Conservation (phyloP, 805 yeast species). For the Sugiyamaella lignohabitans region DNA sequence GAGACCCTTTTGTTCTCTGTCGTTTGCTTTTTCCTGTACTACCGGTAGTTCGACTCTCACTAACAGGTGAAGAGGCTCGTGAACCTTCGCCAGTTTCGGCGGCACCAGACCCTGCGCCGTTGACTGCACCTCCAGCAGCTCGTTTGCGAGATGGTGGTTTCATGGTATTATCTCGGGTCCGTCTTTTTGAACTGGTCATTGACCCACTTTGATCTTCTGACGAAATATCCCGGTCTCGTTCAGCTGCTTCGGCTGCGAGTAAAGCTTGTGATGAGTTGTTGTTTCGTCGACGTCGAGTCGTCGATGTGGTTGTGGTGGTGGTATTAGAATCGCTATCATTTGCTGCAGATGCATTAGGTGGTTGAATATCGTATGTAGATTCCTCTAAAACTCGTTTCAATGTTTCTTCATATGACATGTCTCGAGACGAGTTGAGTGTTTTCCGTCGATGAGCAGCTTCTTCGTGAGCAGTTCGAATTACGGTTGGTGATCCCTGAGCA, state of each 20-base stretch:
- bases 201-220: not conserved
- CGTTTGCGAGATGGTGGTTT: not conserved
- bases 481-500: constrained; percentile 2
- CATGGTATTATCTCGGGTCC: not conserved
- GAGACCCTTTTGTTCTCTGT: not conserved
- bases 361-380: constrained; percentile 30
- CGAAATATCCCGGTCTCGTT: not conserved
- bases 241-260: not conserved
- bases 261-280: not conserved
- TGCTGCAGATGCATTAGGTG: not conserved
- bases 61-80: not conserved
- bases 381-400: constrained; percentile 37
- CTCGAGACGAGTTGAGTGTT: constrained; percentile 20
- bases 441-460: constrained; percentile 9
- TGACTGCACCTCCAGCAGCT: not conserved
- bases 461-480: not conserved
- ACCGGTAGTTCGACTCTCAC: not conserved
- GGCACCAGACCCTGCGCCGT: not conserved
- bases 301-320: not conserved
- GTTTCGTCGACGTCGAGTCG: not conserved
- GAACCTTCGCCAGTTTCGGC: not conserved
- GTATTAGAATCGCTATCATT: not conserved
- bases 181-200: not conserved
- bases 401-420: constrained; percentile 22
- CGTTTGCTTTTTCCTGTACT: not conserved